These are phyloP conservation scores for Panus rudis DNA, from an alignment of 768 basidiomycete genomes.

Conservation along the genomic window DNA sequence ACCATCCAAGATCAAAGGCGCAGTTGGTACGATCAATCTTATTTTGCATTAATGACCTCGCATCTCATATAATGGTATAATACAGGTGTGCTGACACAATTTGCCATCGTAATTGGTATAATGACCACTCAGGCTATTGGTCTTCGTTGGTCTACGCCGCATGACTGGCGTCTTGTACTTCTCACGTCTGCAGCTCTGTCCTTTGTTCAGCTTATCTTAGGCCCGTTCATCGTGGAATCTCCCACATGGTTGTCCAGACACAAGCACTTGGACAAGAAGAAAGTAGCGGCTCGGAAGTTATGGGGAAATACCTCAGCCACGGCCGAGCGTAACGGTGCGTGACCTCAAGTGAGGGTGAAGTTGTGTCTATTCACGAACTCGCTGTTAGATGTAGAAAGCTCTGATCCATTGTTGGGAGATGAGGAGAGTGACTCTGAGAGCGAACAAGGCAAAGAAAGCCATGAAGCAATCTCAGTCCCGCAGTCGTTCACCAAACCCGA, in stretches of 20 bases:
- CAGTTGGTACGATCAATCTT: constrained; percentile 44
- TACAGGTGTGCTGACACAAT: constrained; percentile 71
- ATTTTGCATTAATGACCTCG: background rate
- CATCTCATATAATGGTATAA: background rate
- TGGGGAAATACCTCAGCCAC: constrained; percentile 39
- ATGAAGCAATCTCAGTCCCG: constrained; percentile 39
- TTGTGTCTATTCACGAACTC: background rate
- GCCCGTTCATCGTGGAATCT: constrained; percentile 56
- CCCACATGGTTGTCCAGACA: constrained; percentile 57
- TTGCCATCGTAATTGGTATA: constrained; percentile 80
- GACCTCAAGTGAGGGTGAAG: background rate
- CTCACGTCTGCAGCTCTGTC: constrained; percentile 53
- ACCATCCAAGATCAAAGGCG: constrained; percentile 68
- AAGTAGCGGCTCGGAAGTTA: constrained; percentile 36
- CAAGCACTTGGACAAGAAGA: constrained; percentile 44
- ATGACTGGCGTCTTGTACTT: constrained; percentile 66
- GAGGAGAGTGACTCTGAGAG: constrained; percentile 23
- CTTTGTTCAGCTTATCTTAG: constrained; percentile 47
- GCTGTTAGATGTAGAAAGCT: constrained; percentile 15
- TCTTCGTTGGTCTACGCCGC: constrained; percentile 60
- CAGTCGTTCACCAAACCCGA: constrained; percentile 44
- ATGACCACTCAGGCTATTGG: constrained; percentile 81
- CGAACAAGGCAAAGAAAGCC: constrained; percentile 15
- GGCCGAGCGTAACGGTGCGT: constrained; percentile 9
- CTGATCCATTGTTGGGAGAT: constrained; percentile 36